These are phyloP conservation scores for Melampsora americana DNA, from an alignment of 1,284 basidiomycete genomes.

Conservation along the genomic window DNA sequence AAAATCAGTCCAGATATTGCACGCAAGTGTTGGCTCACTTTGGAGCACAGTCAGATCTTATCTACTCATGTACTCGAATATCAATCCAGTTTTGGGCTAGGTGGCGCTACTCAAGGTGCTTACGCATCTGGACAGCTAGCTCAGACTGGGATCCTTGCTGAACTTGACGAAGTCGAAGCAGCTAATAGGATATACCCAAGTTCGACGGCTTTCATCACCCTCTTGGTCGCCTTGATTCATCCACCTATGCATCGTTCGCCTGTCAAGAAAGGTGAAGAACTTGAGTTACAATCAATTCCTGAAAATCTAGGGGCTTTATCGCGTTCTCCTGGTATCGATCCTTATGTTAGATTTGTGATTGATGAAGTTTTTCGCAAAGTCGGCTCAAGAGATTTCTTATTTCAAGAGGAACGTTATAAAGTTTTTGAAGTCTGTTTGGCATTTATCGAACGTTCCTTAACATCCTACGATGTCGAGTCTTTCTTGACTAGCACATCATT, in stretches of 20 bases:
- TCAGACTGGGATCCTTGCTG: constrained; percentile 51
- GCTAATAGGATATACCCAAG: constrained; percentile 74
- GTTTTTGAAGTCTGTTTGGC: constrained; percentile 70
- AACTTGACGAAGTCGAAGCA: constrained; percentile 81
- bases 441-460: constrained; percentile 40
- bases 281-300: constrained; percentile 41
- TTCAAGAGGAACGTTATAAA: constrained; percentile 75
- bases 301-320: constrained; percentile 67
- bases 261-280: constrained; percentile 59
- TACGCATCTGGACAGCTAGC: constrained; percentile 1
- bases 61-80: constrained; percentile 27
- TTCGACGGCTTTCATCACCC: constrained; percentile 78
- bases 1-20: constrained; percentile 72
- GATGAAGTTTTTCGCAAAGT: constrained; percentile 72
- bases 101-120: constrained; percentile 7
- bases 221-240: constrained; percentile 74
- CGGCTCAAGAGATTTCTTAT: constrained; percentile 65
- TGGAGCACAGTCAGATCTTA: constrained; percentile 43
- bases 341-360: constrained; percentile 77
- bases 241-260: constrained; percentile 65
- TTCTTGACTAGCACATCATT: constrained; percentile 53
- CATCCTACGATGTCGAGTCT: constrained; percentile 30
- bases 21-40: constrained; percentile 50
- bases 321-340: constrained; percentile 72
- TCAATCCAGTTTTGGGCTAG: constrained; percentile 16